Evolutionary conservation across 805 yeast species (phyloP).

Genomic region (Sugiyamaella smithiae): DNA sequence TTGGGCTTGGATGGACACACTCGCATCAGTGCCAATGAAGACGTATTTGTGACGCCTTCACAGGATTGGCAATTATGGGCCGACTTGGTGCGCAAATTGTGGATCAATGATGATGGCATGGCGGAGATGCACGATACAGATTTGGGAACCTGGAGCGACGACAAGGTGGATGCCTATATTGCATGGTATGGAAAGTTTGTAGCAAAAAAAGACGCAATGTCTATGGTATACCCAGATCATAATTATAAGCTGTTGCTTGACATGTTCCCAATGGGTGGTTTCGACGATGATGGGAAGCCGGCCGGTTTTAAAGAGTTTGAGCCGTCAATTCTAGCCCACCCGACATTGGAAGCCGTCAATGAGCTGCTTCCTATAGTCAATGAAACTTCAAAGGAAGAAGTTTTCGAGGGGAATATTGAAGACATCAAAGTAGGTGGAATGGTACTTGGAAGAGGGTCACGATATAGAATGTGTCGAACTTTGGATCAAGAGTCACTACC

Average conservation of each 20-base stretch:
- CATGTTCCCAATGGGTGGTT: conserved; percentile 26
- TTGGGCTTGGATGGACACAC: conserved; percentile 29
- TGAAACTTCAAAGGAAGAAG: neutral
- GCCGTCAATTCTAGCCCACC: neutral
- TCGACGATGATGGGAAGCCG: conserved; percentile 7
- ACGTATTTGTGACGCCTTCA: conserved; percentile 19
- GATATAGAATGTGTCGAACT: neutral
- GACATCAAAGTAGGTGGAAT: neutral
- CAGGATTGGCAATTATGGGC: conserved; percentile 35
- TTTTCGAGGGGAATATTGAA: neutral
- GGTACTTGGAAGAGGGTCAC: neutral
- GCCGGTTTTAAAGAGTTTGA: neutral
- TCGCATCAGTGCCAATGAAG: conserved; percentile 7
- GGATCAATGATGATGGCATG: conserved; percentile 25
- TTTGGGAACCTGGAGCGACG: conserved; percentile 48
- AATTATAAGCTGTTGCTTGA: conserved; percentile 19
- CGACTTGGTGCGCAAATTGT: conserved; percentile 30
- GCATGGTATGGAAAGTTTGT: conserved; percentile 45
- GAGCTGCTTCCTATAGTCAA: neutral
- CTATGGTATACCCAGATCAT: neutral
- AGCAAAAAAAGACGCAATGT: neutral
- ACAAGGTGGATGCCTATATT: conserved; percentile 46
- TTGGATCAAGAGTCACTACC: neutral
- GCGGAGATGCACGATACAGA: conserved; percentile 35
- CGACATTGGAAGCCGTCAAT: neutral